Base-by-base conservation (phyloP, 78 protist genomes). In the Corallochytrium limacisporum region DNA sequence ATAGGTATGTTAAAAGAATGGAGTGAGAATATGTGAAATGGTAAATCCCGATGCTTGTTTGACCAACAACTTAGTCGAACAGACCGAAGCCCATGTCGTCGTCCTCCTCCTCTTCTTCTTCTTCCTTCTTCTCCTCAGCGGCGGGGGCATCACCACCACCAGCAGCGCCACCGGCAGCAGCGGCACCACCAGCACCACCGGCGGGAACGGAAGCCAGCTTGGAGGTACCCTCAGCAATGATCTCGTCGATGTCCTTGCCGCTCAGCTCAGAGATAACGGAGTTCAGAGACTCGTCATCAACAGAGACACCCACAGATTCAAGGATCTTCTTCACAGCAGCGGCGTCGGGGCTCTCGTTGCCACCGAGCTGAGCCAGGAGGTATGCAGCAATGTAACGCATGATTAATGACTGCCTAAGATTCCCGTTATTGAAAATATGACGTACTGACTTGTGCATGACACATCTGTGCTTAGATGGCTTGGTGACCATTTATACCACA, bases 351-450 rank as follows among this genome's bases (percentile, higher is more conserved):
- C 13, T 7, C 22, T 40, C 22, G 56, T 74, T 79, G 63, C 77
- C 72, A 29, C 77, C 80, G 61, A 78, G 81, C 33, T 50, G 26
- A 50, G 79, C 80, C 37, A 87, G 88, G 35, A 83, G 68, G 86
- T 83, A 87, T 12, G 92, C 92, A 6, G 92, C 92, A 36, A 76
- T 8, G 81, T 75, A 55, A 47, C 77, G 77, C 77, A 72, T 72
- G 3, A 16, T 69, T 12, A 44, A 48, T 63, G 48, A n/a, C n/a
- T n/a, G n/a, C n/a, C n/a, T n/a, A n/a, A n/a, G n/a, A n/a, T n/a
- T n/a, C n/a, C n/a, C n/a, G n/a, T n/a, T n/a, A n/a, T n/a, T n/a
- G n/a, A n/a, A n/a, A n/a, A n/a, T n/a, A n/a, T n/a, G n/a, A n/a
- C n/a, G n/a, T n/a, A n/a, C n/a, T n/a, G n/a, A n/a, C n/a, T n/a